These are phyloP conservation scores for Rhodotorula graminis DNA, from an alignment of 768 basidiomycete species.

Conservation along the genomic window DNA sequence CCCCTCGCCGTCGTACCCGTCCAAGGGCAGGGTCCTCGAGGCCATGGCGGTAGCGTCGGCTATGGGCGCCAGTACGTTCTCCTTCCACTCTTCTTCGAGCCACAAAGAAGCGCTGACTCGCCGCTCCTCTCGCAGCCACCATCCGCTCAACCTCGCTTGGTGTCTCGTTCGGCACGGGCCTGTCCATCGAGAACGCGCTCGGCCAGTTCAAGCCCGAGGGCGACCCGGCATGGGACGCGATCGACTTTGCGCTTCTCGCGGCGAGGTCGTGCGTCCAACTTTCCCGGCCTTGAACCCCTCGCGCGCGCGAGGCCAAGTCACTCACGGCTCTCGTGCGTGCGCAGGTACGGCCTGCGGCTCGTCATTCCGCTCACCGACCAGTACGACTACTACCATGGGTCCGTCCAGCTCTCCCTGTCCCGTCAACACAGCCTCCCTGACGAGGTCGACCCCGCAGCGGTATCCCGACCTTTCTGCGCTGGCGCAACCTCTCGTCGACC, in stretches of 20 bases:
- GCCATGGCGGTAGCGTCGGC: slow-evolving; percentile 40
- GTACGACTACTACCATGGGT: slow-evolving; percentile 41
- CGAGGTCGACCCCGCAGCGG: neutral
- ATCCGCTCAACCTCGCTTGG: slow-evolving; percentile 46
- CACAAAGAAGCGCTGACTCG: fast-evolving
- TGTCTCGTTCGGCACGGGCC: slow-evolving; percentile 43
- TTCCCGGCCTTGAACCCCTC: too few species aligned
- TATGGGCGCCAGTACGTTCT: slow-evolving; percentile 41
- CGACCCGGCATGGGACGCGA: slow-evolving; percentile 39
- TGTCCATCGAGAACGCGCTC: slow-evolving; percentile 44
- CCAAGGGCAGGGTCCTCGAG: slow-evolving; percentile 34
- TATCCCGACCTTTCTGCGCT: slow-evolving; percentile 38
- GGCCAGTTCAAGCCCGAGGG: slow-evolving; percentile 44
- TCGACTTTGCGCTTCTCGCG: slow-evolving; percentile 45
- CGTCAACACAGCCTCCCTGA: too few species aligned
- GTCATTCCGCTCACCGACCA: slow-evolving; percentile 40
- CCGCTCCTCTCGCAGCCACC: slow-evolving; percentile 15
- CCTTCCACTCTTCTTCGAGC: too few species aligned
- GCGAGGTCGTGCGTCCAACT: slow-evolving; percentile 29
- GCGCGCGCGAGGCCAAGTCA: neutral
- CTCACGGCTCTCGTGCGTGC: too few species aligned
- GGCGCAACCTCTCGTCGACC: slow-evolving; percentile 32
- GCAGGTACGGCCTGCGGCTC: slow-evolving; percentile 38
- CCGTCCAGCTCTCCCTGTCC: neutral
- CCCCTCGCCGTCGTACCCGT: slow-evolving; percentile 35